Conservation (phyloP, 768 basidiomycete species). For the Cystobasidium tubakii region DNA sequence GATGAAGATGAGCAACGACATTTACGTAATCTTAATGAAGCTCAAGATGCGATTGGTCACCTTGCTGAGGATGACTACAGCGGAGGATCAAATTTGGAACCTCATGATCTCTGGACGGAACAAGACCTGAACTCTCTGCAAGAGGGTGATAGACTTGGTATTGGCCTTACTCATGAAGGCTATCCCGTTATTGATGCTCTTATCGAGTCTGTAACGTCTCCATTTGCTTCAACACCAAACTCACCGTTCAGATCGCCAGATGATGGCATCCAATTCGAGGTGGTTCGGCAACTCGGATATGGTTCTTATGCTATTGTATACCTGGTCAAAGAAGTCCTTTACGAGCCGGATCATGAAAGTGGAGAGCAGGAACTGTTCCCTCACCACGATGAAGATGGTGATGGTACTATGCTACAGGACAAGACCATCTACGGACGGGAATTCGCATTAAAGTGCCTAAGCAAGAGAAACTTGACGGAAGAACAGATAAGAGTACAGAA, state of each 20-base stretch:
- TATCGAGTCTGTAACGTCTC: background rate
- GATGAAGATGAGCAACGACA: constrained; percentile 19
- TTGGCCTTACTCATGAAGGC: constrained; percentile 63
- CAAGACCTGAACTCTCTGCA: constrained; percentile 53
- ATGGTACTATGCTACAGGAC: constrained; percentile 17
- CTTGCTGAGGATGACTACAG: constrained; percentile 14
- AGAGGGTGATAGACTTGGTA: constrained; percentile 68
- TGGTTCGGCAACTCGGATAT: constrained; percentile 42
- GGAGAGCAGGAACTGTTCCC: constrained; percentile 41
- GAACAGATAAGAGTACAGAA: constrained; percentile 83
- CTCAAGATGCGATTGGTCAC: constrained; percentile 17
- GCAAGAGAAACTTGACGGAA: constrained; percentile 83
- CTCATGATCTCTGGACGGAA: constrained; percentile 10
- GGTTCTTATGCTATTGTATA: constrained; percentile 41
- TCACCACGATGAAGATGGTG: constrained; percentile 22
- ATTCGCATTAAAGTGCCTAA: constrained; percentile 92
- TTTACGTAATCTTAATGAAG: constrained; percentile 34
- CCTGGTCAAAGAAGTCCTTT: constrained; percentile 46
- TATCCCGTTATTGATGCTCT: constrained; percentile 68
- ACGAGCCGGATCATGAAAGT: constrained; percentile 39
- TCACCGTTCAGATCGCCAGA: constrained; percentile 32
- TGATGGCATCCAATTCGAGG: constrained; percentile 41
- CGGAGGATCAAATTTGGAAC: constrained; percentile 1
- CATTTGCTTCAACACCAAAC: constrained; percentile 56
- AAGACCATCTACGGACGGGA: constrained; percentile 54